Conservation (phyloP, 108 stramenopile species). For the Nannochloropsis gaditana region DNA sequence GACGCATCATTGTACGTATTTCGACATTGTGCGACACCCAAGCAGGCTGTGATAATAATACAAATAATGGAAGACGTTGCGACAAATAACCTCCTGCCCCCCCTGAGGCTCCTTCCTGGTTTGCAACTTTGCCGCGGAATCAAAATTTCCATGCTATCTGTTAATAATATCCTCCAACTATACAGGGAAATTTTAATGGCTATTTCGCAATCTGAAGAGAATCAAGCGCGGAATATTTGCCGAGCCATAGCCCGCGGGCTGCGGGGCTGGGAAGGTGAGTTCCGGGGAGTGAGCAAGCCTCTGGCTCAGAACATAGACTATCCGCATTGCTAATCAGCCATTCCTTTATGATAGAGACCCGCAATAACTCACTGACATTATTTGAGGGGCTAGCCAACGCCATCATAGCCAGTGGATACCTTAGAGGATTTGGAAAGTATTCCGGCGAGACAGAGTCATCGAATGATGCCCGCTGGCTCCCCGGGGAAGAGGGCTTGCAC, state of each 20-base stretch:
- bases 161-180: too few species aligned
- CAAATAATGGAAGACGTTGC: too few species aligned
- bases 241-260: background rate
- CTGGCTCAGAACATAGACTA: background rate
- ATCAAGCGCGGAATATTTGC: background rate
- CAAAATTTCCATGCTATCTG: too few species aligned
- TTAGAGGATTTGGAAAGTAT: background rate
- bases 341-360: background rate
- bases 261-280: constrained; percentile 16
- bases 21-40: too few species aligned
- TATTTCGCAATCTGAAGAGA: background rate
- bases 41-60: too few species aligned
- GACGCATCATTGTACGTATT: too few species aligned
- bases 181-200: background rate
- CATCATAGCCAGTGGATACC: background rate
- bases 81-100: too few species aligned
- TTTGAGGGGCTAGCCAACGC: background rate
- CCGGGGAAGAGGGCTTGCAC: background rate
- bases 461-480: background rate
- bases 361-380: background rate
- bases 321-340: background rate
- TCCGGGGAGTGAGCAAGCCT: background rate
- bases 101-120: too few species aligned
- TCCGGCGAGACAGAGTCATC: background rate
- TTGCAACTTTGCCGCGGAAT: too few species aligned